Conservation (phyloP, 257 asterid genomes). For the Agastache rugosa region DNA sequence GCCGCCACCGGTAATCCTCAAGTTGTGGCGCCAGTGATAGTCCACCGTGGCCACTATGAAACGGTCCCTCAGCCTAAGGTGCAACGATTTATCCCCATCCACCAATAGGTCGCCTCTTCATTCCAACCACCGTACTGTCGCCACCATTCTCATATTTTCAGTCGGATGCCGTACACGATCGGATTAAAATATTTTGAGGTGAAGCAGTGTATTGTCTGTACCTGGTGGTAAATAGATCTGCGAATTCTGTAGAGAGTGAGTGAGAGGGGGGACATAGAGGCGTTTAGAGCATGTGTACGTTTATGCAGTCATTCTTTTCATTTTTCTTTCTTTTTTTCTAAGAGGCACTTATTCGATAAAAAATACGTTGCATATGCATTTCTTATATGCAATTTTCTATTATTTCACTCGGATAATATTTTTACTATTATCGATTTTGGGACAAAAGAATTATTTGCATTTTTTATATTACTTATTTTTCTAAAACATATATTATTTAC, state of each 20-base stretch:
- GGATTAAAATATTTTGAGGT: background rate
- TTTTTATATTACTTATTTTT: too few relatives aligned
- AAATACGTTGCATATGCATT: too few relatives aligned
- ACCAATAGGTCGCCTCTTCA: conserved; percentile 69
- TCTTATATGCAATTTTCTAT: too few relatives aligned
- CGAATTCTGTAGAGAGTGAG: conserved; percentile 21
- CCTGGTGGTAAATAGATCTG: conserved; percentile 20
- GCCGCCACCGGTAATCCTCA: conserved; percentile 45
- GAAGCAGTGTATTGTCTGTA: background rate
- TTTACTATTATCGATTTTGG: too few relatives aligned
- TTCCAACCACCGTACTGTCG: conserved; percentile 71
- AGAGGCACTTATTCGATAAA: too few relatives aligned
- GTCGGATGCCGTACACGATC: background rate
- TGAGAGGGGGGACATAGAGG: too few relatives aligned
- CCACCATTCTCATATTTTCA: conserved; percentile 47
- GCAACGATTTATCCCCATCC: conserved; percentile 77
- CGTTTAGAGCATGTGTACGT: too few relatives aligned
- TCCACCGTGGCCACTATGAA: conserved; percentile 79
- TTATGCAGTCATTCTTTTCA: too few relatives aligned
- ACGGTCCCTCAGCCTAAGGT: conserved; percentile 71
- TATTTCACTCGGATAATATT: too few relatives aligned
- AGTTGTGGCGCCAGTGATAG: conserved; percentile 56
- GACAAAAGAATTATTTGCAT: too few relatives aligned
- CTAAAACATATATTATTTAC: too few relatives aligned
- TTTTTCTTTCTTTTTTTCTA: too few relatives aligned